Evolutionary conservation across 2,329 filamentous ascomycete genomes (phyloP), one percentile per base, ranked within the genome.

Genomic region (Lasiodiplodia hormozganensis): DNA sequence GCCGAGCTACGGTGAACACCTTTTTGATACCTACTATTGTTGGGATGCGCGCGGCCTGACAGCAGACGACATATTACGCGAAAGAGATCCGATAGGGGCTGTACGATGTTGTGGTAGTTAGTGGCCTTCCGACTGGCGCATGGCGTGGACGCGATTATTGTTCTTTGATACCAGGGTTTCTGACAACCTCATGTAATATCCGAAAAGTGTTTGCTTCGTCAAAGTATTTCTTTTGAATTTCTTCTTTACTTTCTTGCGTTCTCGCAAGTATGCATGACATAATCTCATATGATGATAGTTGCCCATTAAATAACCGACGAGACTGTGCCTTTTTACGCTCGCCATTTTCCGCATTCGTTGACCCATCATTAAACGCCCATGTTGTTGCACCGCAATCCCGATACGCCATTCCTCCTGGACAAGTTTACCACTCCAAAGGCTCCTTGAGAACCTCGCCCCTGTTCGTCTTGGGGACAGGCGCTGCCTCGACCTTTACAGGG

Each of bases 401-500:
- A 36, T 40, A 38, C 34, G 54, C 34, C 34, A 16, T 21, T 51
- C 49, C 25, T 21, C 14, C 11, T 23, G 38, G 7, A 67, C 28
- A 14, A 68, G 31, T 62, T 58, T 56, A 97, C 94, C 94, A 97
- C 77, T 97, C 94, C 73, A 97, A 84, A 57, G 94, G 94, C 82
- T 97, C 94, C 72, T 86, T 90, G 79, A 94, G 89, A 75, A 90
- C 88, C 80, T 96, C 91, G 0, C 94, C 94, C 18, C 93, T 85
- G 82, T 97, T 97, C 70, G 94, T 97, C 84, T 90, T 95, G 49
- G 94, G 93, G 51, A 97, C 90, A 5, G 92, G 89, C 12, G 83
- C 86, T 12, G 89, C 88, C 74, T 88, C 83, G 23, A 91, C 82
- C 83, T 87, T 89, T 11, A 89, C 87, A 2, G 88, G 85, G 4